These are phyloP conservation scores for Penicillium parvum DNA, from an alignment of 495 filamentous ascomycete genomes.

Conservation along the genomic window DNA sequence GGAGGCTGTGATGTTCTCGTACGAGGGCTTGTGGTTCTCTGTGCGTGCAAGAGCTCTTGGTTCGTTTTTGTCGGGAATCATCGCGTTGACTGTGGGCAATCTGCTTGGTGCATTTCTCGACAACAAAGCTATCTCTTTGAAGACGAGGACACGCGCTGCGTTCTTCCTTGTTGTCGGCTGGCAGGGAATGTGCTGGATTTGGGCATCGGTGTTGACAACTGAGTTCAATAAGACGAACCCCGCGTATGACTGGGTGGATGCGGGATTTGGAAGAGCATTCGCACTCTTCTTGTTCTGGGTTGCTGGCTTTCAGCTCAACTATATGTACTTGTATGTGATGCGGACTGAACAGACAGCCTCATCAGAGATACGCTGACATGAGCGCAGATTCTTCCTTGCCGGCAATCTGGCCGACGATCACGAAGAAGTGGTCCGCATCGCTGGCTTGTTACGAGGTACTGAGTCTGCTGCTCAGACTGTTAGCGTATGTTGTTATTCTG, in stretches of 20 bases:
- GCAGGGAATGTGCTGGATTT: slow-evolving; percentile 60
- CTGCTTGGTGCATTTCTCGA: slow-evolving; percentile 55
- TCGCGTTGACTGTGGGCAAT: slow-evolving; percentile 54
- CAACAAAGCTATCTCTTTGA: slow-evolving; percentile 42
- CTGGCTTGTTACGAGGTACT: slow-evolving; percentile 55
- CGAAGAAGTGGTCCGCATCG: slow-evolving; percentile 56
- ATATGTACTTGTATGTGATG: slow-evolving; percentile 52
- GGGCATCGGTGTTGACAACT: slow-evolving; percentile 53
- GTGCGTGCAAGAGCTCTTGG: slow-evolving; percentile 59
- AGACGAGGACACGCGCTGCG: slow-evolving; percentile 39
- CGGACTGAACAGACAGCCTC: neutral
- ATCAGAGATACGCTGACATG: slow-evolving; percentile 5
- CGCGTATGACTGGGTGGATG: slow-evolving; percentile 53
- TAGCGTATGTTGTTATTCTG: slow-evolving; percentile 30
- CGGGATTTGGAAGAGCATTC: slow-evolving; percentile 54
- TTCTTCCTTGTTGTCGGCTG: slow-evolving; percentile 45
- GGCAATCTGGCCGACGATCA: slow-evolving; percentile 52
- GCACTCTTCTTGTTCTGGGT: slow-evolving; percentile 56
- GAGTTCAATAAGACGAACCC: slow-evolving; percentile 47
- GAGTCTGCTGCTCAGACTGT: slow-evolving; percentile 61
- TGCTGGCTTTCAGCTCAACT: slow-evolving; percentile 59
- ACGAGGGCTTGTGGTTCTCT: slow-evolving; percentile 54
- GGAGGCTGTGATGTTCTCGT: slow-evolving; percentile 62
- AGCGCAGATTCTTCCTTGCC: slow-evolving; percentile 56
- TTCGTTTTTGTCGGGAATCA: slow-evolving; percentile 56